phyloP scores from a whole-genome alignment of 2,329 filamentous ascomycete genomes.

The Pestalotiopsis sp. region DNA sequence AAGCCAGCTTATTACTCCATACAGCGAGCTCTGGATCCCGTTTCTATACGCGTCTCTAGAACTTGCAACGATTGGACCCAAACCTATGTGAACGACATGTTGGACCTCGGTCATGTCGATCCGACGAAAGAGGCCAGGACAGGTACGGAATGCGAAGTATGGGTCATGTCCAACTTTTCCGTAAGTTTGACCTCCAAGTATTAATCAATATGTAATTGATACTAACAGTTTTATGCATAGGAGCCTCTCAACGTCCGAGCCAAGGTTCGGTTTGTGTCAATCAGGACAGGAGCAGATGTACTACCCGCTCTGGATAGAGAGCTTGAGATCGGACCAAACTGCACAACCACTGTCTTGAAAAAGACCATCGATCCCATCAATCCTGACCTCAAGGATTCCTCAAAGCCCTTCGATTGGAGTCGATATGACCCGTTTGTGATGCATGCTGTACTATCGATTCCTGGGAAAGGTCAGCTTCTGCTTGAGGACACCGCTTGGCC shows the following conservation, averaged over 20 bases:
- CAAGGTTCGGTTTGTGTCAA: constrained; percentile 42
- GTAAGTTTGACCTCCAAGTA: neutral
- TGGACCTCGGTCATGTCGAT: constrained; percentile 40
- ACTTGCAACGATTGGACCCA: constrained; percentile 47
- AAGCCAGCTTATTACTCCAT: constrained; percentile 37
- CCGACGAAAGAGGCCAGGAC: constrained; percentile 38
- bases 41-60: constrained; percentile 60
- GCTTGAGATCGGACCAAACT: constrained; percentile 34
- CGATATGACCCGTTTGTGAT: constrained; percentile 51
- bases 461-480: constrained; percentile 36
- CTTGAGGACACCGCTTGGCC: constrained; percentile 61
- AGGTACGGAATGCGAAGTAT: constrained; percentile 45
- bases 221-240: neutral
- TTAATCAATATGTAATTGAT: neutral
- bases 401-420: constrained; percentile 33
- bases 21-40: constrained; percentile 59
- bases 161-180: constrained; percentile 38
- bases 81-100: constrained; percentile 43
- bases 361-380: constrained; percentile 29
- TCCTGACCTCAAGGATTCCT: constrained; percentile 19
- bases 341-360: constrained; percentile 42
- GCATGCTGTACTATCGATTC: constrained; percentile 42
- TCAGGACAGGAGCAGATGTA: constrained; percentile 41
- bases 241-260: constrained; percentile 30
- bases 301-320: constrained; percentile 23